Conservation (phyloP, 805 yeast species). For the Candida dajiaensis region DNA sequence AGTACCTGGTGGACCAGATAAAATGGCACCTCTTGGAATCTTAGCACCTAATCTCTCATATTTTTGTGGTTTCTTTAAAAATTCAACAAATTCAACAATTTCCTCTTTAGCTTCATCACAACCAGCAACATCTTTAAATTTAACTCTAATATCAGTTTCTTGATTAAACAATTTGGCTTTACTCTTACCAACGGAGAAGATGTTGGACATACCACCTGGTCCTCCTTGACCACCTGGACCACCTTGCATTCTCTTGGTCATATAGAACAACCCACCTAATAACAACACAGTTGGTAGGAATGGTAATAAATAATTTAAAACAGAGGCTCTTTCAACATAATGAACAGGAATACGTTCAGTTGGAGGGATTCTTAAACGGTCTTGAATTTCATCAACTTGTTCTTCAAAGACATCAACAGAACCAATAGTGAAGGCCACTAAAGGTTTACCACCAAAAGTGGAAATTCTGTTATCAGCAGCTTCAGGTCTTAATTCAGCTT, state of each 20-base stretch:
- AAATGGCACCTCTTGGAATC: slow-evolving; percentile 96
- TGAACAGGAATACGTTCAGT: slow-evolving; percentile 74
- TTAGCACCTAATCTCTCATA: slow-evolving; percentile 94
- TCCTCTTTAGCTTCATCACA: slow-evolving; percentile 96
- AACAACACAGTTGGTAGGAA: slow-evolving; percentile 84
- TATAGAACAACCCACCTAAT: slow-evolving; percentile 83
- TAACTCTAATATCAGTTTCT: slow-evolving; percentile 84
- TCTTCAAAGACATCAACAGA: slow-evolving; percentile 85
- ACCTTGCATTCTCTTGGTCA: slow-evolving; percentile 46
- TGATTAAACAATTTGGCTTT: slow-evolving; percentile 88
- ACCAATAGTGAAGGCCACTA: slow-evolving; percentile 64
- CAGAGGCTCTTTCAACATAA: slow-evolving; percentile 66
- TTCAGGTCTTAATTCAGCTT: slow-evolving; percentile 28
- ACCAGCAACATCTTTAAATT: slow-evolving; percentile 95
- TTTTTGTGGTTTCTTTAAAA: slow-evolving; percentile 82
- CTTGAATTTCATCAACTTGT: slow-evolving; percentile 69
- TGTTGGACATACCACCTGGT: slow-evolving; percentile 57
- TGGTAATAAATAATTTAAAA: slow-evolving; percentile 58
- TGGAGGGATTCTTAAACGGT: slow-evolving; percentile 54
- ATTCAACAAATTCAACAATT: slow-evolving; percentile 95
- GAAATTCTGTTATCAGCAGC: background rate
- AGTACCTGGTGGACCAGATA: slow-evolving; percentile 99
- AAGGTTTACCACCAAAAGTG: background rate
- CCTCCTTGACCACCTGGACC: slow-evolving; percentile 41
- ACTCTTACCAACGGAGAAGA: slow-evolving; percentile 87